Conservation (phyloP, 2,329 filamentous ascomycete species). For the Trichoderma atrobrunneum region DNA sequence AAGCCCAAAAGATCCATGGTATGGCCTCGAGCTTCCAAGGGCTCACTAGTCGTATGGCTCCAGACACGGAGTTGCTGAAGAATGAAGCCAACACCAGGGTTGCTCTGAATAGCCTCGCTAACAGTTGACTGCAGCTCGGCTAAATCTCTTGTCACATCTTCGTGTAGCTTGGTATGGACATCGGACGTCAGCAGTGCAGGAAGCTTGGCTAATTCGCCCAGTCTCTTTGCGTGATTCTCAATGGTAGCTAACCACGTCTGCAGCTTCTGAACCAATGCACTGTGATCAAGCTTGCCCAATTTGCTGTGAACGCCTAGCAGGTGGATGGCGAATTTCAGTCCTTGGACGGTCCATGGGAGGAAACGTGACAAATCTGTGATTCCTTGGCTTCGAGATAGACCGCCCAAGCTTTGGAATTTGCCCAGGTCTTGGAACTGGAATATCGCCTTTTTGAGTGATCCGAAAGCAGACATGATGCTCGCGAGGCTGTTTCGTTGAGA, state of each 20-base stretch:
- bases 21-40: conserved; percentile 14
- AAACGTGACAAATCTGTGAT: conserved; percentile 28
- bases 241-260: conserved; percentile 50
- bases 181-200: conserved; percentile 50
- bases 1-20: conserved; percentile 42
- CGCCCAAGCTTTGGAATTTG: conserved; percentile 25
- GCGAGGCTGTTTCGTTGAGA: conserved; percentile 56
- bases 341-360: conserved; percentile 62
- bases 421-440: conserved; percentile 38
- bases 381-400: conserved; percentile 22
- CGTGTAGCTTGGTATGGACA: conserved; percentile 33
- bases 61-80: conserved; percentile 66
- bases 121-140: conserved; percentile 42
- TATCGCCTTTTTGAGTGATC: conserved; percentile 39
- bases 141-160: conserved; percentile 38
- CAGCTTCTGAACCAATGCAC: conserved; percentile 44
- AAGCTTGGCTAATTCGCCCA: conserved; percentile 45
- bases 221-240: conserved; percentile 40
- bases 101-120: conserved; percentile 33
- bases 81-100: conserved; percentile 62
- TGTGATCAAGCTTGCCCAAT: conserved; percentile 54
- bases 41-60: conserved; percentile 42
- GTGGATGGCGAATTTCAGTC: conserved; percentile 61
- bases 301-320: conserved; percentile 66
- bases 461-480: conserved; percentile 37